Conservation (phyloP, 2,329 filamentous ascomycete genomes). For the Dryadomyces quercus-mongolicae region DNA sequence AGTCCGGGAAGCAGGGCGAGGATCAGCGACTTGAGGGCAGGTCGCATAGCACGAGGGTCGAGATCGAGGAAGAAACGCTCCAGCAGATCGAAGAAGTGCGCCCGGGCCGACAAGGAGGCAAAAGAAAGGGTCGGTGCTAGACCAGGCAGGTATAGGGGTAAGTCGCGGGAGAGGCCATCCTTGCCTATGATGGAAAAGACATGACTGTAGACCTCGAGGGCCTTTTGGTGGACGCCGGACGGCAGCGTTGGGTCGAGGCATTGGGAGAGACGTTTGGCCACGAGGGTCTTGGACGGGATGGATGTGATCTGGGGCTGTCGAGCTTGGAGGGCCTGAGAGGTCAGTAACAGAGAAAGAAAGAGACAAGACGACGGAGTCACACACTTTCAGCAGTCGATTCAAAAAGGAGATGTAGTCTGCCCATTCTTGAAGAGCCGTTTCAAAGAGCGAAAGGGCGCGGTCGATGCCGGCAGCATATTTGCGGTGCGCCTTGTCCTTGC, state of each 20-base stretch:
- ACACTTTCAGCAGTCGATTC: slow-evolving; percentile 76
- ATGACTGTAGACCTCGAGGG: slow-evolving; percentile 83
- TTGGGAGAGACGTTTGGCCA: slow-evolving; percentile 87
- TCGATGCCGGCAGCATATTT: slow-evolving; percentile 86
- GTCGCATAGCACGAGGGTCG: slow-evolving; percentile 59
- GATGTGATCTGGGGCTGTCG: slow-evolving; percentile 59
- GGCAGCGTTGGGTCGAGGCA: slow-evolving; percentile 88
- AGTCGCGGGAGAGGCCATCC: slow-evolving; percentile 67
- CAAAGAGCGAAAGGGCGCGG: slow-evolving; percentile 77
- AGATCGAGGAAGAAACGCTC: slow-evolving; percentile 69
- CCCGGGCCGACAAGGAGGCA: slow-evolving; percentile 81
- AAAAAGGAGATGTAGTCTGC: slow-evolving; percentile 98
- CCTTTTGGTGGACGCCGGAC: slow-evolving; percentile 94
- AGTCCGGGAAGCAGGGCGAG: slow-evolving; percentile 81
- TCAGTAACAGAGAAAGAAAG: neutral
- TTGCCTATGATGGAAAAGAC: slow-evolving; percentile 78
- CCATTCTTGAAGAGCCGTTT: slow-evolving; percentile 93
- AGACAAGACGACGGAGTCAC: neutral
- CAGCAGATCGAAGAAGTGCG: slow-evolving; percentile 71
- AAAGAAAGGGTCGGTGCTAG: slow-evolving; percentile 84
- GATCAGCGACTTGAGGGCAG: slow-evolving; percentile 82
- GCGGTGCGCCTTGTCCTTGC: slow-evolving; percentile 60
- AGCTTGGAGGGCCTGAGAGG: slow-evolving; percentile 68
- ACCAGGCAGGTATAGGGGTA: slow-evolving; percentile 81
- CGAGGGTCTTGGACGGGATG: slow-evolving; percentile 69